Evolutionary conservation across 2,329 filamentous ascomycete genomes (phyloP).

Genomic region (Aspergillus piperis): DNA sequence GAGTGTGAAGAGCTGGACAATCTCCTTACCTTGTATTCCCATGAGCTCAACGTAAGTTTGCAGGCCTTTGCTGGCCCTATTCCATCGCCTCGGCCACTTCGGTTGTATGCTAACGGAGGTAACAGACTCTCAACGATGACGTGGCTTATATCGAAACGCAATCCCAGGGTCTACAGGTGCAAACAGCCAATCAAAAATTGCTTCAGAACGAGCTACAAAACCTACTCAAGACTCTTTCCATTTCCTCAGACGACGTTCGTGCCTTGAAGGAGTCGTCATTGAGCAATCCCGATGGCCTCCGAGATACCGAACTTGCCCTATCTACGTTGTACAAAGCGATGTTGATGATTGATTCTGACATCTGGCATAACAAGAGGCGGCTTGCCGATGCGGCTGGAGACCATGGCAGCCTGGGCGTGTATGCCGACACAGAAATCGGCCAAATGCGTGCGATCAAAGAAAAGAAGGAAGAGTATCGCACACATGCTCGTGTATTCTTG

Average conservation of each 20-base stretch:
- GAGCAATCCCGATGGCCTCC: slow-evolving; percentile 68
- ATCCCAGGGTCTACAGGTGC: slow-evolving; percentile 93
- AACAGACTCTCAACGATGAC: slow-evolving; percentile 86
- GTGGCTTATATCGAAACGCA: slow-evolving; percentile 97
- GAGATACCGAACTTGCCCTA: slow-evolving; percentile 74
- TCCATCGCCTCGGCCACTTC: neutral
- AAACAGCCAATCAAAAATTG: slow-evolving; percentile 94
- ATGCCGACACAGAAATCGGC: slow-evolving; percentile 71
- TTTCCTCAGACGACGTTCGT: slow-evolving; percentile 73
- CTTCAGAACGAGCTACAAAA: slow-evolving; percentile 86
- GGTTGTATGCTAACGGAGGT: slow-evolving; percentile 25
- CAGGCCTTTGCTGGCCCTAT: too few relatives aligned
- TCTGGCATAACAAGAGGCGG: slow-evolving; percentile 59
- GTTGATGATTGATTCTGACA: slow-evolving; percentile 84
- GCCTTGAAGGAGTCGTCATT: slow-evolving; percentile 73
- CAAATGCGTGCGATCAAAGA: slow-evolving; percentile 93
- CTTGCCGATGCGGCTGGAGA: slow-evolving; percentile 46
- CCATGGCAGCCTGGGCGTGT: slow-evolving; percentile 53
- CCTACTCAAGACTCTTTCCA: slow-evolving; percentile 87
- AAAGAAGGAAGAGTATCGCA: slow-evolving; percentile 85
- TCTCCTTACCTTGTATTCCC: slow-evolving; percentile 87
- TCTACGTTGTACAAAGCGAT: slow-evolving; percentile 88
- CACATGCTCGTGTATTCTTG: slow-evolving; percentile 75
- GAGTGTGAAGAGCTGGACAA: slow-evolving; percentile 98
- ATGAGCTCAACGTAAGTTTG: slow-evolving; percentile 78